Evolutionary conservation across 192 early-diverging fungal species (phyloP).

Genomic region (Irineochytrium annulatum): DNA sequence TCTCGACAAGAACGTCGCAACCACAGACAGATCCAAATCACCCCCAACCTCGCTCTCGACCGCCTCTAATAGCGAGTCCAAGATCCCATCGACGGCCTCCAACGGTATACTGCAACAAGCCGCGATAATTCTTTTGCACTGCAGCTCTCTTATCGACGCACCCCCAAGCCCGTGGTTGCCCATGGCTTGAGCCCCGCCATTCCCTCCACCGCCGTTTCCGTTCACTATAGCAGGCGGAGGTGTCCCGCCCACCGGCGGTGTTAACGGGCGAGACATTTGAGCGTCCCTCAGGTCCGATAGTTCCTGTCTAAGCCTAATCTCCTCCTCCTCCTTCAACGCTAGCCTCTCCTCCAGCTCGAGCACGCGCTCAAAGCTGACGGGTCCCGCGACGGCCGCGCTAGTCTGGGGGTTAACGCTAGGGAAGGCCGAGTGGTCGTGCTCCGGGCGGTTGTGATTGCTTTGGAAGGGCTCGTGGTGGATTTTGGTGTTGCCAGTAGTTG

Average conservation of each 20-base stretch:
- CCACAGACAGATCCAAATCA: no score
- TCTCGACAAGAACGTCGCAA: no score
- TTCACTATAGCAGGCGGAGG: slow-evolving; percentile 11
- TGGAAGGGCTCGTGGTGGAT: background rate
- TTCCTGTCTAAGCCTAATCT: background rate
- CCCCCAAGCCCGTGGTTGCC: background rate
- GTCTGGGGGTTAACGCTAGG: no score
- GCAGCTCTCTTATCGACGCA: slow-evolving; percentile 54
- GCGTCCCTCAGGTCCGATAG: no score
- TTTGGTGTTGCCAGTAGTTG: background rate
- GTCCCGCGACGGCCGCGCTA: background rate
- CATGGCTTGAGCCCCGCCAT: background rate
- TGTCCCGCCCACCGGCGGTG: no score
- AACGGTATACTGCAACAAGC: slow-evolving; percentile 77
- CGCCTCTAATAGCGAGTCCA: slow-evolving; percentile 69
- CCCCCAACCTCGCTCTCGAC: slow-evolving; percentile 68
- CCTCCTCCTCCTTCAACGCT: background rate
- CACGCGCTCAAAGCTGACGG: background rate
- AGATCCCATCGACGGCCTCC: slow-evolving; percentile 72
- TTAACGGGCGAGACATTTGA: no score
- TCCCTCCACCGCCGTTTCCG: background rate
- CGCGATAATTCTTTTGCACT: slow-evolving; percentile 80
- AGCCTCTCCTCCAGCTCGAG: background rate
- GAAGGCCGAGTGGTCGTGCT: no score
- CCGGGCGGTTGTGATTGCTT: no score